phyloP scores from a whole-genome alignment of 2,329 filamentous ascomycete species.

The Hymenoscyphus albidus region DNA sequence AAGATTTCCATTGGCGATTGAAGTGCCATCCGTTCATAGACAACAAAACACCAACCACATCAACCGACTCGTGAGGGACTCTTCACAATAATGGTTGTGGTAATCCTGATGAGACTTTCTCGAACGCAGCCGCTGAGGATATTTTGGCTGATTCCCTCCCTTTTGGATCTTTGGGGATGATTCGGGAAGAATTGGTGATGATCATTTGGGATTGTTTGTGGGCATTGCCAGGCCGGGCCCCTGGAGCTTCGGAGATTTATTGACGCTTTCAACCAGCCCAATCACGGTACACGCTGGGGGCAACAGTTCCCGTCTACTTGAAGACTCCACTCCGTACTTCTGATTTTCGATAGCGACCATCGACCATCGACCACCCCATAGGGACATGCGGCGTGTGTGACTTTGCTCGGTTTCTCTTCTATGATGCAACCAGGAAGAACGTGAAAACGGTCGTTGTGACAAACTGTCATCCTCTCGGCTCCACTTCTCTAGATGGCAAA shows the following conservation, averaged over 20 bases:
- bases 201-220: background rate
- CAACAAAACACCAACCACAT: background rate
- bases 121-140: background rate
- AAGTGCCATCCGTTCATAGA: background rate
- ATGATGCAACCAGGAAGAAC: background rate
- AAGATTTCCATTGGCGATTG: background rate
- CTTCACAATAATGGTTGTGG: background rate
- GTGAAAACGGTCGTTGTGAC: background rate
- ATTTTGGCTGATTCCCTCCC: background rate
- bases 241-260: conserved; percentile 6
- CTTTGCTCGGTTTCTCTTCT: background rate
- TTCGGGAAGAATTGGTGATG: background rate
- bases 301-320: background rate
- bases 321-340: no score
- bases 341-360: background rate
- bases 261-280: background rate
- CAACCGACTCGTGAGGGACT: no score
- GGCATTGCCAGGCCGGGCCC: background rate
- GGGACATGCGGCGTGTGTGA: background rate
- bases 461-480: background rate
- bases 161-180: background rate
- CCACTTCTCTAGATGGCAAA: background rate
- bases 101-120: background rate
- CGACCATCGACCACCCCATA: background rate
- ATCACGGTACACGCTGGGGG: background rate